Percentiles rank a stretch among this genome's conserved stretches.
Conservation (phyloP, 805 yeast genomes). For the Candida insectorum region DNA sequence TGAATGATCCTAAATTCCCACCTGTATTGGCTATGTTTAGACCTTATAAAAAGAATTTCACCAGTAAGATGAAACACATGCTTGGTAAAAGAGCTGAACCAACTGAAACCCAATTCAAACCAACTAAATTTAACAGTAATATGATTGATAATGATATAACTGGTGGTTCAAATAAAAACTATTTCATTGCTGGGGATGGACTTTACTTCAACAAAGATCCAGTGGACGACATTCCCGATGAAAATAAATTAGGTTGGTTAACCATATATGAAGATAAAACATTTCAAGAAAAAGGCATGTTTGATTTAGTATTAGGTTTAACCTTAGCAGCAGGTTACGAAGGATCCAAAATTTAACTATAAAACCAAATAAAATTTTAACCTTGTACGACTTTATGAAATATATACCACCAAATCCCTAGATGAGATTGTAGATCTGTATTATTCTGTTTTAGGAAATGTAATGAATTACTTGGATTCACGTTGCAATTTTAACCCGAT, state of each 20-base stretch:
- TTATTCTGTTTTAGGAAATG: conserved; percentile 2
- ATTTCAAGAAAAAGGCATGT: conserved; percentile 39
- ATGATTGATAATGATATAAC: conserved; percentile 20
- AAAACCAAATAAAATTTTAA: too few species aligned
- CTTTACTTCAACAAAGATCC: conserved; percentile 42
- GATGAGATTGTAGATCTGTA: too few species aligned
- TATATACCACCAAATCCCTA: too few species aligned
- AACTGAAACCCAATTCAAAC: conserved; percentile 1
- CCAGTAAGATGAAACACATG: conserved; percentile 29
- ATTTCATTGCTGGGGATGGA: conserved; percentile 55
- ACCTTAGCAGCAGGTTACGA: conserved; percentile 48
- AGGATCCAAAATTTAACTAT: conserved; percentile 2
- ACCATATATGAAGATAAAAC: conserved; percentile 51
- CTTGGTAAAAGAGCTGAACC: conserved; percentile 5
- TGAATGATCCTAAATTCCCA: conserved; percentile 13
- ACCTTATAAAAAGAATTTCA: conserved; percentile 36
- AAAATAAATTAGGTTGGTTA: conserved; percentile 61
- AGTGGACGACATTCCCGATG: conserved; percentile 59
- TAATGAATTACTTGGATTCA: not conserved
- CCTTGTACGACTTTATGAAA: too few species aligned
- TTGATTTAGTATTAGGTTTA: conserved; percentile 53
- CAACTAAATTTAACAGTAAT: conserved; percentile 8
- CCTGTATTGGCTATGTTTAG: conserved; percentile 38
- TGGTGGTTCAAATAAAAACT: conserved; percentile 24
- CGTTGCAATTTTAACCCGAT: too few species aligned